Base-by-base conservation (phyloP, 768 basidiomycete genomes). In the Rhizopogon rudus region DNA sequence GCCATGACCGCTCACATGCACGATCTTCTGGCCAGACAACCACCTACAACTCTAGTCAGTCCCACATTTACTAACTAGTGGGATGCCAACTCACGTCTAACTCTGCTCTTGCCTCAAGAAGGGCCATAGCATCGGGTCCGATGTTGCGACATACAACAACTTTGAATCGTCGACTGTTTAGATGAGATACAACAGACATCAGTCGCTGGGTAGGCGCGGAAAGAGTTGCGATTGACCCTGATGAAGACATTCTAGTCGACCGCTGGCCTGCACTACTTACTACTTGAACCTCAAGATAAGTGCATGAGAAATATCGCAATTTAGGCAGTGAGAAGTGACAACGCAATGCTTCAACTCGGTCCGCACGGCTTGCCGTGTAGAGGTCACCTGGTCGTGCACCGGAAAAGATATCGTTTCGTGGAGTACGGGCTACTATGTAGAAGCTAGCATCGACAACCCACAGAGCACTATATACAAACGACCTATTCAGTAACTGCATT, bases 1-100 rank as follows among this genome's bases (percentile, higher is more conserved):
- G 69, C 93, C 92, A 96, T 20, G 76, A 61, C 14, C 84, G 75
- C 40, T 82, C 79, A 54, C 82, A 87, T 2, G 71, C 63, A 5
- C 74, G 61, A 61, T 90, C 81, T 57, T 87, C 69, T 1, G 73
- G 71, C 80, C 81, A 82, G 4, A 69, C 44, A 6, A 81, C 70
- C 35, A 84, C 64, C 73, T 86, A 16, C n/a, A 5, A 2, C 14
- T 44, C 48, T 28, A 35, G 28, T 37, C 35, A 45, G 37, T 33
- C 12, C 45, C 48, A 7, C n/a, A 51, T 31, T 44, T 20, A 17
- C 40, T n/a, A 9, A 52, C 13, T 14, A 28, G 20, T 51, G 54
- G 37, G 22, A 44, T 5, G 41, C 25, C 10, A 40, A 53, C 71
- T 52, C 60, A 84, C 87, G 61, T 88, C 82, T 37, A 86, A 64